Evolutionary conservation across 2,329 filamentous ascomycete genomes (phyloP), one percentile per base, ranked within the genome.

Genomic region (Beauveria brongniartii): DNA sequence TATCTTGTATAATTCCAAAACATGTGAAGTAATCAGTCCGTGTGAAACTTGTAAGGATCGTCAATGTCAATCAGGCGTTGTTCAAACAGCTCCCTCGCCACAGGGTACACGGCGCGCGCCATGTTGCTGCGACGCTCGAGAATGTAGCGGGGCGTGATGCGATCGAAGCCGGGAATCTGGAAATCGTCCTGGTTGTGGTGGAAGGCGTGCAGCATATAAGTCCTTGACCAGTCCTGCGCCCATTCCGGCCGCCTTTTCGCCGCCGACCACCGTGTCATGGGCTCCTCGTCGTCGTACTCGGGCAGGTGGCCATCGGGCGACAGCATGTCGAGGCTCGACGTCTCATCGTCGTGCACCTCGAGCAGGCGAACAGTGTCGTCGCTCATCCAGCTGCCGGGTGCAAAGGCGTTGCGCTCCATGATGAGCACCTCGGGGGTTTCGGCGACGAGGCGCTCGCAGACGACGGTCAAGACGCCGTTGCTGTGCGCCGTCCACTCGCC

Each of bases 381-480:
- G 7, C 30, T 8, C 9, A 6, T 5, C 65, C 65, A 66, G 59
- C 63, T 55, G 3, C 61, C 53, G 3, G 65, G 66, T 18, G 64
- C 61, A 22, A 67, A 66, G 7, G 66, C 66, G 37, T 63, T 37
- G 16, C 59, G 61, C 51, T 67, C 65, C 61, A 67, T 47, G 51
- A 66, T 65, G 20, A 67, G 63, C 48, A 66, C 59, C 61, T 67
- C 65, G 22, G 59, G 44, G 8, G 63, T 41, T 9, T 61, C 55
- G 18, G 48, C 24, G 22, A 50, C 55, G 7, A 91, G 75, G 62
- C 76, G 76, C 65, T 87, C 87, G 16, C 74, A 62, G 8, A 67
- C 26, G 26, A 22, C 22, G 8, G 65, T 68, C 3, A 69, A 58
- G 3, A 64, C 61, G 5, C 37, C 44, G 61, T 69, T 65, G 58